Evolutionary conservation across 495 filamentous ascomycete species (phyloP).

Genomic region (Glarea lozoyensis): DNA sequence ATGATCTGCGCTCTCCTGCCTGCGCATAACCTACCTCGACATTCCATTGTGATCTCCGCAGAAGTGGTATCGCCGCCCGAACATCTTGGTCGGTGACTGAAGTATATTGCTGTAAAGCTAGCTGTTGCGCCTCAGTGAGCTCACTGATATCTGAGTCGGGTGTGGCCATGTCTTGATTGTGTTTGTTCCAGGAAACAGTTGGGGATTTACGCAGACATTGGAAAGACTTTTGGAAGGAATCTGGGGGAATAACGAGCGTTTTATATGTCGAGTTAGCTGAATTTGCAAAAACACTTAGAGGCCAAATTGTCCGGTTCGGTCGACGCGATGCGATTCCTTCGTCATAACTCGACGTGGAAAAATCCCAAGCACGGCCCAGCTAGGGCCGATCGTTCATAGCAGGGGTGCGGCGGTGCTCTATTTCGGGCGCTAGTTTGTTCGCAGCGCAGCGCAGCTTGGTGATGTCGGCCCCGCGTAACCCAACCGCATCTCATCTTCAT

Average conservation of each 20-base stretch:
- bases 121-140: slow-evolving; percentile 68
- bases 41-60: slow-evolving; percentile 90
- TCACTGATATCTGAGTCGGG: slow-evolving; percentile 49
- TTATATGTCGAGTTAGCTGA: not conserved
- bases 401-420: too few species aligned
- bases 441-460: too few species aligned
- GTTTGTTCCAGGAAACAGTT: too few species aligned
- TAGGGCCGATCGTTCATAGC: too few species aligned
- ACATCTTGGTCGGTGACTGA: slow-evolving; percentile 78
- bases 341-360: too few species aligned
- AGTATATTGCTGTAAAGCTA: slow-evolving; percentile 77
- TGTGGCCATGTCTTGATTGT: too few species aligned
- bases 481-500: slow-evolving; percentile 1
- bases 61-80: slow-evolving; percentile 66
- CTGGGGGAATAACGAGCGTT: not conserved
- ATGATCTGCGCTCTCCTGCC: not conserved
- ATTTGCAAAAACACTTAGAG: too few species aligned
- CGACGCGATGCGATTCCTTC: too few species aligned
- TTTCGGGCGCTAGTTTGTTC: too few species aligned
- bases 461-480: slow-evolving; percentile 11
- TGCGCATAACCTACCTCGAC: slow-evolving; percentile 54
- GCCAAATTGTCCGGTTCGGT: too few species aligned
- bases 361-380: too few species aligned
- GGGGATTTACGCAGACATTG: too few species aligned
- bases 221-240: not conserved